These are phyloP conservation scores for Rhynchosporium agropyri DNA, from an alignment of 2,329 filamentous ascomycete genomes.

Conservation along the genomic window DNA sequence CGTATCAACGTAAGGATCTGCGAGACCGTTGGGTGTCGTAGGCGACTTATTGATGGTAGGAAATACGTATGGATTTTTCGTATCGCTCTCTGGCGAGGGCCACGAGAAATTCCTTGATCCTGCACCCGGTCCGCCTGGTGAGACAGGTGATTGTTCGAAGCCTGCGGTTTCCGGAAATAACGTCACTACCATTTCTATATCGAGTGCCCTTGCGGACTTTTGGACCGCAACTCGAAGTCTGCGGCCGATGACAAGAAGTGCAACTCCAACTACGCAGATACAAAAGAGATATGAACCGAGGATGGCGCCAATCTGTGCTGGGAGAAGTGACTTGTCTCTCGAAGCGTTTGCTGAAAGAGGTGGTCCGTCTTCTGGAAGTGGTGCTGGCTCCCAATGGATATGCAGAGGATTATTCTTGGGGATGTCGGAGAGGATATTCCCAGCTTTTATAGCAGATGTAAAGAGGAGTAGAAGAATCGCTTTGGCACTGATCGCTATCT, in stretches of 20 bases:
- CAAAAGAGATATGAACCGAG: conserved; percentile 81
- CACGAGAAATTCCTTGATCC: conserved; percentile 52
- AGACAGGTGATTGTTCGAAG: conserved; percentile 17
- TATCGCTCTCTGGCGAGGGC: conserved; percentile 49
- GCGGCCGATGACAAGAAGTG: conserved; percentile 64
- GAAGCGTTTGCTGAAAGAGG: conserved; percentile 60
- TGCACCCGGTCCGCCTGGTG: conserved; percentile 37
- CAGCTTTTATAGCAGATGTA: conserved; percentile 30
- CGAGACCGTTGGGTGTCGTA: conserved; percentile 44
- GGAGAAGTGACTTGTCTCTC: conserved; percentile 67
- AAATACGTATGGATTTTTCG: conserved; percentile 48
- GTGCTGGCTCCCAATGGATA: conserved; percentile 58
- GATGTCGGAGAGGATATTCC: conserved; percentile 29
- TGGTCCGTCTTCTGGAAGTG: conserved; percentile 62
- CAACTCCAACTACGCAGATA: conserved; percentile 71
- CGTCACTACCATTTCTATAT: conserved; percentile 47
- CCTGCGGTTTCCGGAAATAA: conserved; percentile 44
- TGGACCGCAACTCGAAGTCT: conserved; percentile 47
- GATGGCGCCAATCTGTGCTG: conserved; percentile 81
- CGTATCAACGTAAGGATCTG: conserved; percentile 74
- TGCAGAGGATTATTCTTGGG: conserved; percentile 33
- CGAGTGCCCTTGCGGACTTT: conserved; percentile 29
- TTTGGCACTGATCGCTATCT: conserved; percentile 30
- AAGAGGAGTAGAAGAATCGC: conserved; percentile 25
- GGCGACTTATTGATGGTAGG: conserved; percentile 46